These are phyloP conservation scores for Scenedesmus sp. DNA, from an alignment of 163 green algal species.

Conservation along the genomic window DNA sequence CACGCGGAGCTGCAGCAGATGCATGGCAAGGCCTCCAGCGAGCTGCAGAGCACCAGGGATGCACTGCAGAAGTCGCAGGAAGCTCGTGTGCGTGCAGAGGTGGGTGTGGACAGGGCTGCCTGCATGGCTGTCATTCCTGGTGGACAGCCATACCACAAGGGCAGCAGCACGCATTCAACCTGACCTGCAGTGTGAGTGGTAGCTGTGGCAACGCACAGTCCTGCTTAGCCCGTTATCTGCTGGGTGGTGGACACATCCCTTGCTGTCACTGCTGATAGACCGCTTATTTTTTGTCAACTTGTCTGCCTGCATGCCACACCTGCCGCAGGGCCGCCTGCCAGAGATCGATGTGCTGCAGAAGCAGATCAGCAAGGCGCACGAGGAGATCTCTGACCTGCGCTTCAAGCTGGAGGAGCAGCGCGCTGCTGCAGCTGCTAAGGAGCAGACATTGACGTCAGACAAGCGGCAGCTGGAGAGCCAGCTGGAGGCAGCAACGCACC, in stretches of 20 bases:
- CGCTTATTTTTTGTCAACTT: too few relatives aligned
- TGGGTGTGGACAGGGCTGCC: conserved; percentile 9
- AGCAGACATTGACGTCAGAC: conserved; percentile 59
- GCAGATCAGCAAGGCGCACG: conserved; percentile 61
- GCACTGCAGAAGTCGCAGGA: conserved; percentile 49
- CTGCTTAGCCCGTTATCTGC: not conserved
- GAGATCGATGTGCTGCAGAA: conserved; percentile 76
- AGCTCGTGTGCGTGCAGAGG: conserved; percentile 53
- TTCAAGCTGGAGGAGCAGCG: conserved; percentile 58
- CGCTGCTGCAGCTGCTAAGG: conserved; percentile 34
- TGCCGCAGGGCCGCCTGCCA: conserved; percentile 67
- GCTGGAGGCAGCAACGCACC: conserved; percentile 34
- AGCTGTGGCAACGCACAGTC: not conserved
- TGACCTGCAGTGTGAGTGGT: not conserved
- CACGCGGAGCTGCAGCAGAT: conserved; percentile 46
- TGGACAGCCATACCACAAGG: not conserved
- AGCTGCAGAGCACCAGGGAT: conserved; percentile 41
- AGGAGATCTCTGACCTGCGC: conserved; percentile 63
- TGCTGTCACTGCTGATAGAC: not conserved
- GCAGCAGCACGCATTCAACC: not conserved
- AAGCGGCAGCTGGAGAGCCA: conserved; percentile 51
- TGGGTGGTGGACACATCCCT: not conserved
- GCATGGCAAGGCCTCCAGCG: conserved; percentile 33
- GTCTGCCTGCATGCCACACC: not conserved
- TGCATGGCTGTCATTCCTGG: not conserved